Base-by-base conservation (phyloP, 305 asterid genomes). In the Lippia alba region DNA sequence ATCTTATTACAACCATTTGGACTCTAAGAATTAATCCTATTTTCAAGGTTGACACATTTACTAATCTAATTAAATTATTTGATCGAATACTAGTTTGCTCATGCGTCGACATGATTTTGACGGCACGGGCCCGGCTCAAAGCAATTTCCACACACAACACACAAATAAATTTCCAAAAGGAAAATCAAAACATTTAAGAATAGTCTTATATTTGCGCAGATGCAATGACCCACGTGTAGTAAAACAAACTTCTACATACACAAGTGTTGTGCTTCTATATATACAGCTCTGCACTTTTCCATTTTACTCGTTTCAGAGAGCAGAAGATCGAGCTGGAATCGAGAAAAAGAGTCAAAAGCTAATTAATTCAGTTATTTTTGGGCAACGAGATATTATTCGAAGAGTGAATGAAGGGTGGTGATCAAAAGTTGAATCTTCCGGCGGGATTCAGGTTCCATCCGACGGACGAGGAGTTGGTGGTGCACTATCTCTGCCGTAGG, bases 381-480 rank as follows among this genome's bases (percentile, higher is more conserved):
- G 5, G 9, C 1, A 15, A 56, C 10, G 56, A 49, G 12, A 6
- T 44, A 68, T 15, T 20, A 5, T 15, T 20, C 5, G 18, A 12
- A 49, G 20, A 56, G 72, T 57, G 75, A 67, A 73, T 74, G 82
- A 81, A 77, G 56, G 78, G 76, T 24, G 82, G 72, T 9, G 80
- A 71, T 74, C 81, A 67, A 36, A 75, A 70, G 4, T 70, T 87
- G 81, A 76, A 62, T 18, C 70, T 87, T 39, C 96, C 96, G 3
- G 83, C 96, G 0, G 96, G 96, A 1, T 89, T 89, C 74, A 78
- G 96, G 68, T 89, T 89, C 79, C 96, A 89, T 66, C 96, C 96
- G 1, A 89, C 96, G 7, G 96, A 89, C 57, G 96, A 89, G 51
- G 96, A 89, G 83, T 79, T 89, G 5, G 93, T 89, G 10, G 70